Evolutionary conservation across 805 yeast species (phyloP).

Genomic region (Wilhelminamyces savonicus): DNA sequence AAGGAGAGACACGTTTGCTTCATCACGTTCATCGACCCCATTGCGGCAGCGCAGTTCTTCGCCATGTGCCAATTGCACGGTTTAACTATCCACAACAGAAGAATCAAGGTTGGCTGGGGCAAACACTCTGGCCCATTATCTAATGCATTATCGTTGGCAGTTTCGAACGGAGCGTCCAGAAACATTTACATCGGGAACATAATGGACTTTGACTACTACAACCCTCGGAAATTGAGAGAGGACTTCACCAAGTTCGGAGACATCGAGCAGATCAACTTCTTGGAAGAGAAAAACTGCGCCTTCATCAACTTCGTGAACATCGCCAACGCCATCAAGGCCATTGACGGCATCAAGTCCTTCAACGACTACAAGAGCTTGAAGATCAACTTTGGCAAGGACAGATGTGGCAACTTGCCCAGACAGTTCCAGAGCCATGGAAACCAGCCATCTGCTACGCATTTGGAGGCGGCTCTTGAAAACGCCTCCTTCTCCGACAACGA

Average conservation of each 20-base stretch:
- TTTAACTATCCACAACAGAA: conserved; percentile 73
- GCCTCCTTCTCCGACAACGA: conserved; percentile 6
- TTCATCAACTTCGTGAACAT: conserved; percentile 89
- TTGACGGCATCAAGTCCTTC: conserved; percentile 81
- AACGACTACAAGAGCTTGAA: conserved; percentile 59
- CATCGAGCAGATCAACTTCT: conserved; percentile 88
- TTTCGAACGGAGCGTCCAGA: conserved; percentile 89
- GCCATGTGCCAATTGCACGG: conserved; percentile 93
- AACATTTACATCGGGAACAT: conserved; percentile 83
- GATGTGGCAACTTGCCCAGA: conserved; percentile 93
- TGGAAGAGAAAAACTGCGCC: conserved; percentile 80
- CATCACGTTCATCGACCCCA: conserved; percentile 92
- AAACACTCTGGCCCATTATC: conserved; percentile 91
- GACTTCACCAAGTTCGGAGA: conserved; percentile 86
- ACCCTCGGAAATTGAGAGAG: conserved; percentile 54
- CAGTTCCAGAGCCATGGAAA: conserved; percentile 44
- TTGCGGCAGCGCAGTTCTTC: conserved; percentile 95
- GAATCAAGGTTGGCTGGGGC: conserved; percentile 96
- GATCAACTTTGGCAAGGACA: conserved; percentile 44
- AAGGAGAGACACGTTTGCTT: conserved; percentile 89
- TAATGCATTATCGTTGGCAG: conserved; percentile 81
- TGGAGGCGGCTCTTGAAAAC: conserved; percentile 1
- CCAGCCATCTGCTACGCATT: conserved; percentile 2
- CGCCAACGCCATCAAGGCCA: conserved; percentile 85
- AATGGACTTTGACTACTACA: conserved; percentile 42